A percentile compares a stretch with the other conserved stretches of the same genome.
These are phyloP conservation scores for Bryoglossum gracile DNA, from an alignment of 495 filamentous ascomycete genomes.

Conservation along the genomic window DNA sequence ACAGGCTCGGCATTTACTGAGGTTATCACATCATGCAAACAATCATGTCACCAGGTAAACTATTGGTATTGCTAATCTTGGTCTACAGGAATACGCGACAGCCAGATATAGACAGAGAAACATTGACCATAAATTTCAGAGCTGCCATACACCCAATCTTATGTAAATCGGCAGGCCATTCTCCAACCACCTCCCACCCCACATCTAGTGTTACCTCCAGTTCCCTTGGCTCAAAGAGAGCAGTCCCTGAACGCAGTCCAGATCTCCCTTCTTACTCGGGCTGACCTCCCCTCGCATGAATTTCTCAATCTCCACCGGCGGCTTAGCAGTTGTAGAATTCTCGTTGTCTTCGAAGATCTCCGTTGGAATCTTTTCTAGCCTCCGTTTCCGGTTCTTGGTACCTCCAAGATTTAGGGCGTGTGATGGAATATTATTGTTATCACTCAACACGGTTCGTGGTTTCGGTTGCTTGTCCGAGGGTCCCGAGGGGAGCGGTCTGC, in stretches of 20 bases:
- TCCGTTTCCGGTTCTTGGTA: conserved; percentile 10
- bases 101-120: background rate
- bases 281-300: conserved; percentile 59
- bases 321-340: conserved; percentile 30
- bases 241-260: conserved; percentile 73
- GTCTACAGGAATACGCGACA: background rate
- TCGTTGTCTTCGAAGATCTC: conserved; percentile 28
- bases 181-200: background rate
- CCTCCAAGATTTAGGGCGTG: conserved; percentile 24
- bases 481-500: conserved; percentile 18
- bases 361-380: conserved; percentile 11
- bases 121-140: background rate
- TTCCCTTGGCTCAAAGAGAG: conserved; percentile 59
- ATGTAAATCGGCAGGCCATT: background rate
- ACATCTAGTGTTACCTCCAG: conserved; percentile 32
- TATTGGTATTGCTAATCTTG: background rate
- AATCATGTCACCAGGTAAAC: too few species aligned
- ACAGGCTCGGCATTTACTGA: too few species aligned
- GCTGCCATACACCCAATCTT: background rate
- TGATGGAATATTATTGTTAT: conserved; percentile 33
- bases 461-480: conserved; percentile 7
- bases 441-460: conserved; percentile 20
- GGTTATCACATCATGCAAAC: too few species aligned
- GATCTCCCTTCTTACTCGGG: conserved; percentile 55
- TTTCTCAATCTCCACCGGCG: conserved; percentile 52